A percentile compares a stretch with the other conserved stretches of the same genome.
Evolutionary conservation across 306 rosid species (phyloP).

Genomic region (Lablab purpureus): DNA sequence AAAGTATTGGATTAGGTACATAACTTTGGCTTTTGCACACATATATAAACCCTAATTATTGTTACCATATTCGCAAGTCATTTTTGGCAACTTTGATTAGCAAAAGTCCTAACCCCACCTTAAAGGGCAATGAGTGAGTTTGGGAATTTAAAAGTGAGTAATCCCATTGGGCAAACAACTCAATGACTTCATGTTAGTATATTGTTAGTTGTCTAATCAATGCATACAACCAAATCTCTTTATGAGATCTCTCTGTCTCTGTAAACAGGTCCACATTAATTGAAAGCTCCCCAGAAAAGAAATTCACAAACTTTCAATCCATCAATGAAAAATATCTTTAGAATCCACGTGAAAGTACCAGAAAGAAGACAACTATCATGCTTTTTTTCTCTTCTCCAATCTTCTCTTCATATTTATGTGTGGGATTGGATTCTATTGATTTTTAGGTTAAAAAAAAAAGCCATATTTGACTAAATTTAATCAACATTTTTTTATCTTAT

Average conservation of each 20-base stretch:
- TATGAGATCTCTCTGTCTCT: conserved; percentile 71
- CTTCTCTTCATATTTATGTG: background rate
- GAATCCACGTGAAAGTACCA: conserved; percentile 41
- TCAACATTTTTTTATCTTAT: background rate
- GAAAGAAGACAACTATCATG: conserved; percentile 20
- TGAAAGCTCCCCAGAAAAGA: conserved; percentile 41
- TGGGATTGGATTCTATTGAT: background rate
- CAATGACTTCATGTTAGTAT: conserved; percentile 53
- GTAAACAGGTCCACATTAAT: conserved; percentile 45
- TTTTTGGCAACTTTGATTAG: conserved; percentile 54
- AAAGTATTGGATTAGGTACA: conserved; percentile 50
- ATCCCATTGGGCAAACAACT: conserved; percentile 56
- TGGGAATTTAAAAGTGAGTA: conserved; percentile 52
- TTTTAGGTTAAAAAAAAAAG: background rate
- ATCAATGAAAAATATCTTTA: conserved; percentile 25
- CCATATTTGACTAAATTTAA: background rate
- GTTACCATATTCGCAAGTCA: conserved; percentile 57
- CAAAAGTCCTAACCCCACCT: conserved; percentile 56
- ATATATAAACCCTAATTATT: conserved; percentile 45
- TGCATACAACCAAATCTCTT: conserved; percentile 74
- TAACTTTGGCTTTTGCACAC: conserved; percentile 35
- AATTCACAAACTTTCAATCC: conserved; percentile 45
- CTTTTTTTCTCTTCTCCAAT: conserved; percentile 17
- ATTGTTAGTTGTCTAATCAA: conserved; percentile 60
- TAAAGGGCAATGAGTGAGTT: conserved; percentile 59